Base-by-base conservation (phyloP, 2,329 filamentous ascomycete genomes). In the Apiospora rasikravindrae region DNA sequence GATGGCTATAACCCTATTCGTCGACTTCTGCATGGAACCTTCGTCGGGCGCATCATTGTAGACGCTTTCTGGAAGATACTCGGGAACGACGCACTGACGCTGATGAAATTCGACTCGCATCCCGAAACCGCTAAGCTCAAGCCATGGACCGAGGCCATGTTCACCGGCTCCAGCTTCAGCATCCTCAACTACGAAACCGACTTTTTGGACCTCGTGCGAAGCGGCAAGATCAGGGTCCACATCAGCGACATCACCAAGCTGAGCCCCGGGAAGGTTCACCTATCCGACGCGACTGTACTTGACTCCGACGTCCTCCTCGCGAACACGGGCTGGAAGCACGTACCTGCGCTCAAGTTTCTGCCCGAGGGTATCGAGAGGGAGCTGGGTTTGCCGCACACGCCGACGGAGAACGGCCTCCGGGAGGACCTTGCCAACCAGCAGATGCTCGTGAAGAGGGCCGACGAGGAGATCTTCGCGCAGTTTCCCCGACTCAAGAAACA, bases 131-230 rank as follows among this genome's bases (percentile, higher is more conserved):
- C 83, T 51, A 89, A 88, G 78, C 82, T 90, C 29, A 87, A 86
- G 78, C 87, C 88, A 0, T 88, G 87, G 84, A 83, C 81, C 22
- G 78, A 83, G 2, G 78, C 77, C 69, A 85, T 87, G 76, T 92
- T 88, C 85, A 86, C 87, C 10, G 89, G 87, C 1, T 86, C 84
- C 14, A 85, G 84, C 0, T 82, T 92, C 44, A 88, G 87, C 67
- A 91, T 92, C 42, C 82, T 90, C 71, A 92, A 92, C 77, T 92
- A 89, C 75, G 69, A 77, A 0, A 85, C 83, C 3, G 83, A 88
- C 74, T 86, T 92, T 76, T 88, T 90, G 77, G 86, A 88, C 7
- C 80, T 90, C 16, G 84, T 93, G 14, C 83, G 83, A 64, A 78
- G 83, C 6, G 87, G 88, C 4, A 84, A 82, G n/a, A 86, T 92